Evolutionary conservation across 176 grass and related monocot species (phyloP), one percentile per base, ranked within the genome.

Genomic region (Raddia guianensis): DNA sequence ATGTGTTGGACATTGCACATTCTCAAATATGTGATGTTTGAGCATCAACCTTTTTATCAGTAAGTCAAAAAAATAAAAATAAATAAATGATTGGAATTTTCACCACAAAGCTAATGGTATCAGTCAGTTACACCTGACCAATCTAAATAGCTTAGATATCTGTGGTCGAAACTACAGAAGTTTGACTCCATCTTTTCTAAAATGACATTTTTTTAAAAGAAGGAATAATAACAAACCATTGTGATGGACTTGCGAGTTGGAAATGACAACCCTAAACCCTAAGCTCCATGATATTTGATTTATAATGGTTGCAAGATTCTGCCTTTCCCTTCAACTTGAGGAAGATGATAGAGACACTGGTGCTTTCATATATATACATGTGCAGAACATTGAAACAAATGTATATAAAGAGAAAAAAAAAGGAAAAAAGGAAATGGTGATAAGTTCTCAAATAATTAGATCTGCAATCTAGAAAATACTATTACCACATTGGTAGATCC

Each of bases 71-170:
- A 66, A 66, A 43, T 16, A 18, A 66, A 8, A 42, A 40, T 42
- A 66, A 42, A 12, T 15, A 42, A 35, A 66, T 54, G 14, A 42
- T 16, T 66, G 15, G 4, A 66, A 9, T 18, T 65, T 37, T 18
- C 34, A 18, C 63, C 16, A 66, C 7, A 43, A 66, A 40, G 40
- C 35, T 65, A 54, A 54, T 18, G 5, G 52, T 65, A 65, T 8
- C 33, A 65, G 63, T 65, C 63, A 65, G 63, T 65, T 65, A 16
- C 63, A 6, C 64, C 9, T 67, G 52, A 54, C 15, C 52, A 54
- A 18, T 37, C 40, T 67, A 67, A 18, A n/a, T 45, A 5, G 40
- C 16, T 19, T 57, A 19, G 8, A 20, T 57, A 57, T 57, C 19
- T 3, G 42, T 45, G 4, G 40, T 45, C 40, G 44, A 45, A 45